Percentiles rank a stretch among this genome's conserved stretches.
Conservation (phyloP, 106 monocot genomes). For the Phalaenopsis equestris region DNA sequence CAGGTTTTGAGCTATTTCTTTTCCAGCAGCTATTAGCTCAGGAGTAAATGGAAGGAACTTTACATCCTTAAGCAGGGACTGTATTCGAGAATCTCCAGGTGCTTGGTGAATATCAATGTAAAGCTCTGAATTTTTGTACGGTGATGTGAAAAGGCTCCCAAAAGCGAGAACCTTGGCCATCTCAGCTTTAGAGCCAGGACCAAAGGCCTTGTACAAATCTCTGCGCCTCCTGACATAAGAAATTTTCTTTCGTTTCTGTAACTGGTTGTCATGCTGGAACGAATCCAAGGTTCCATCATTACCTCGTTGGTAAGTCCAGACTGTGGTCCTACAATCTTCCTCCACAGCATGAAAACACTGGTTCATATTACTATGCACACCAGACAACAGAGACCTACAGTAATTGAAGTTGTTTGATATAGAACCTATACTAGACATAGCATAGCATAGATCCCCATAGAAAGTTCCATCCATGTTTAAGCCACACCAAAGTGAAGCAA, state of each 20-base stretch:
- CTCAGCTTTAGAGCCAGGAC: conserved; percentile 57
- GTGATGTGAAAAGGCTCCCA: conserved; percentile 67
- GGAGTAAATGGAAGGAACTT: conserved; percentile 71
- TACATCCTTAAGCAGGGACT: conserved; percentile 38
- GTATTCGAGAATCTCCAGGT: conserved; percentile 32
- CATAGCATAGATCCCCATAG: conserved; percentile 38
- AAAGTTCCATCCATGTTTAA: conserved; percentile 42
- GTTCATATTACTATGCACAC: conserved; percentile 27
- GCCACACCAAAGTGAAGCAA: conserved; percentile 68
- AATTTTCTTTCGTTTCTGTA: conserved; percentile 65
- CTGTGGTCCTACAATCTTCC: conserved; percentile 93
- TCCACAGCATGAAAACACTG: conserved; percentile 55
- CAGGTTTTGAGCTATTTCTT: conserved; percentile 36
- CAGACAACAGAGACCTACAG: conserved; percentile 60
- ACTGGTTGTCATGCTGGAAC: conserved; percentile 65
- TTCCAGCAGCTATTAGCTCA: conserved; percentile 50
- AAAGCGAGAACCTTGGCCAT: conserved; percentile 52
- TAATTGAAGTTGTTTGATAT: conserved; percentile 18
- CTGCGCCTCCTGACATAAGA: conserved; percentile 55
- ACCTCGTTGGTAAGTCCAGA: conserved; percentile 84
- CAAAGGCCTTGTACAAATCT: conserved; percentile 67
- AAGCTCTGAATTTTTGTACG: conserved; percentile 68
- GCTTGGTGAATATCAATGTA: conserved; percentile 78
- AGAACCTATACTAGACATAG: conserved; percentile 20
- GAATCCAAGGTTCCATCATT: conserved; percentile 51